Evolutionary conservation across 1,284 basidiomycete species (phyloP).

Genomic region (Xerocomus tenax): DNA sequence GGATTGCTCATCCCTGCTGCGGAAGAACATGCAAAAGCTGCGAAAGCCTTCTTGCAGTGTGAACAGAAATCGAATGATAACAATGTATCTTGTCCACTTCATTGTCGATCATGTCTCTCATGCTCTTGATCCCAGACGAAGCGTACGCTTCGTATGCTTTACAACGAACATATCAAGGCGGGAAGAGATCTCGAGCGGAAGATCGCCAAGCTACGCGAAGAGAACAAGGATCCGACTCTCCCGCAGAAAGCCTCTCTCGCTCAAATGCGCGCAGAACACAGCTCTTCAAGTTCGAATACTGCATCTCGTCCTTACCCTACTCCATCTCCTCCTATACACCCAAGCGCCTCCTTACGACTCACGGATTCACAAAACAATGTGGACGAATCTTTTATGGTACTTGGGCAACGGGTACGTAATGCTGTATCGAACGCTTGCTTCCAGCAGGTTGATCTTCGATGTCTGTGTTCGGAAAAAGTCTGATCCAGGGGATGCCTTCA

Average conservation of each 20-base stretch:
- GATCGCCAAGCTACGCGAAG: slow-evolving; percentile 59
- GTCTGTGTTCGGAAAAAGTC: slow-evolving; percentile 36
- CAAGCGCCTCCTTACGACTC: slow-evolving; percentile 37
- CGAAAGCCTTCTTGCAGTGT: slow-evolving; percentile 61
- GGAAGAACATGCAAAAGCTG: slow-evolving; percentile 58
- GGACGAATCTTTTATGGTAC: slow-evolving; percentile 77
- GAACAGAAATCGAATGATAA: slow-evolving; percentile 62
- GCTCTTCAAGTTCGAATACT: slow-evolving; percentile 20
- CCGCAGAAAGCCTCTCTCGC: slow-evolving; percentile 42
- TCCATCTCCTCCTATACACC: slow-evolving; percentile 40
- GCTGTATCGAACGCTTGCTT: slow-evolving; percentile 5
- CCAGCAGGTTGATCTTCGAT: slow-evolving; percentile 6
- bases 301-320: slow-evolving; percentile 26
- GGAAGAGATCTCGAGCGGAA: slow-evolving; percentile 60
- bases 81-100: slow-evolving; percentile 42
- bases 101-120: slow-evolving; percentile 11
- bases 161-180: slow-evolving; percentile 61
- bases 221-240: slow-evolving; percentile 63
- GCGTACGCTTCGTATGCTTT: slow-evolving; percentile 62
- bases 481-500: slow-evolving; percentile 72
- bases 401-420: slow-evolving; percentile 54
- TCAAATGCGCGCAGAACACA: slow-evolving; percentile 23
- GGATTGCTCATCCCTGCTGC: slow-evolving; percentile 61
- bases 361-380: slow-evolving; percentile 66
- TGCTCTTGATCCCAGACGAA: slow-evolving; percentile 47